These are phyloP conservation scores for Oryza longistaminata DNA, from an alignment of 176 grass and related monocot genomes.

Conservation along the genomic window DNA sequence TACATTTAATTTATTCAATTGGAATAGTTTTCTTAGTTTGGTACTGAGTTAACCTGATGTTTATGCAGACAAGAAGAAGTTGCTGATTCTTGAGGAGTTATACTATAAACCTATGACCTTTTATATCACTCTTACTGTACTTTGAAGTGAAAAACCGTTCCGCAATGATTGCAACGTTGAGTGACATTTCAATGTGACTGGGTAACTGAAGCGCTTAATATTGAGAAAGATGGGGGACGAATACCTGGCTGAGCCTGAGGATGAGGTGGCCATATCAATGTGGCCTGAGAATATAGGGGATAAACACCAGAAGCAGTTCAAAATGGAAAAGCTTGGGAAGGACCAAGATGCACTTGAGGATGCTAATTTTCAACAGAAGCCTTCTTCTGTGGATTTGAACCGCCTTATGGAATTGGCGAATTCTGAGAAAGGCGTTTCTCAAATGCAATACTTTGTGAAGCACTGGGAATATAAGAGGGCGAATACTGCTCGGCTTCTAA, in stretches of 20 bases:
- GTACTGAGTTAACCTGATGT: not conserved
- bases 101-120: not conserved
- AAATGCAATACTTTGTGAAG: conserved; percentile 66
- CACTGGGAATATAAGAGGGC: conserved; percentile 65
- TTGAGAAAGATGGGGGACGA: conserved; percentile 65
- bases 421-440: conserved; percentile 73
- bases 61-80: conserved; percentile 35
- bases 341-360: conserved; percentile 63
- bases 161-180: not conserved
- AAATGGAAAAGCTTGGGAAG: conserved; percentile 54
- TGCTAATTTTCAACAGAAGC: conserved; percentile 44
- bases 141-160: conserved; percentile 21
- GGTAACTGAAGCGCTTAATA: not conserved
- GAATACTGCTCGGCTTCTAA: conserved; percentile 53
- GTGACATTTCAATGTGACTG: conserved; percentile 32
- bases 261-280: conserved; percentile 75
- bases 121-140: not conserved
- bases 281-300: conserved; percentile 75
- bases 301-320: conserved; percentile 63
- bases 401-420: conserved; percentile 58
- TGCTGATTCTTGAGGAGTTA: conserved; percentile 23
- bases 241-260: conserved; percentile 51
- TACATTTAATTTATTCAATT: not conserved
- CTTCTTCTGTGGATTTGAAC: conserved; percentile 46
- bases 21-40: not conserved